Evolutionary conservation across 495 filamentous ascomycete genomes (phyloP), one percentile per base, ranked within the genome.

Genomic region (Pseudevernia furfuracea): DNA sequence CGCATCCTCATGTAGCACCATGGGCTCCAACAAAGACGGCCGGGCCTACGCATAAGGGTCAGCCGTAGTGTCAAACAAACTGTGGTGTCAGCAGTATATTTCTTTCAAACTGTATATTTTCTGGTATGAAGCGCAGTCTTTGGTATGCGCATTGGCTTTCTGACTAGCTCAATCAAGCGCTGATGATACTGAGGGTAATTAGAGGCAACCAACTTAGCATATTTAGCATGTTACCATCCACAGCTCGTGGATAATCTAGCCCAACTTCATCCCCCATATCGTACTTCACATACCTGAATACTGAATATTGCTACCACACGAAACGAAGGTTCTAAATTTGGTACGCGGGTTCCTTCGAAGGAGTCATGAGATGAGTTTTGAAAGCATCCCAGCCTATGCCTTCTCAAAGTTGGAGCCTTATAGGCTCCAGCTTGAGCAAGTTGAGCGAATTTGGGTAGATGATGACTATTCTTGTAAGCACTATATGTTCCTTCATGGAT

Each of bases 11-110:
- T 36, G 14, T 37, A 19, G 30, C 36, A 41, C 36, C 57, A 41
- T 41, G 57, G 36, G 36, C 21, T 59, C 36, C 57, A 34, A 25
- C n/a, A 43, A 59, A 25, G 36, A 59, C 57, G 17, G 36, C 57
- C 21, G 52, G 30, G 6, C 52, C 52, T 34, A 34, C 17, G 10
- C 52, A 19, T 21, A 32, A n/a, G 30, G 17, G 6, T 19, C 52
- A 34, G 15, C 52, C 34, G 36, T 55, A 21, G 17, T 23, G 52
- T 11, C 23, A 12, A 36, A 32, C 6, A 34, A 5, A 1, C 3
- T 34, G 0, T 55, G 28, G 28, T 4, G 28, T 55, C 5, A 7
- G 4, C 17, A 28, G 52, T n/a, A n/a, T n/a, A n/a, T n/a, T n/a
- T n/a, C n/a, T n/a, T n/a, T n/a, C n/a, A n/a, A n/a, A n/a, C n/a